Evolutionary conservation across 805 yeast species (phyloP).

Genomic region (Priceomyces castillae): DNA sequence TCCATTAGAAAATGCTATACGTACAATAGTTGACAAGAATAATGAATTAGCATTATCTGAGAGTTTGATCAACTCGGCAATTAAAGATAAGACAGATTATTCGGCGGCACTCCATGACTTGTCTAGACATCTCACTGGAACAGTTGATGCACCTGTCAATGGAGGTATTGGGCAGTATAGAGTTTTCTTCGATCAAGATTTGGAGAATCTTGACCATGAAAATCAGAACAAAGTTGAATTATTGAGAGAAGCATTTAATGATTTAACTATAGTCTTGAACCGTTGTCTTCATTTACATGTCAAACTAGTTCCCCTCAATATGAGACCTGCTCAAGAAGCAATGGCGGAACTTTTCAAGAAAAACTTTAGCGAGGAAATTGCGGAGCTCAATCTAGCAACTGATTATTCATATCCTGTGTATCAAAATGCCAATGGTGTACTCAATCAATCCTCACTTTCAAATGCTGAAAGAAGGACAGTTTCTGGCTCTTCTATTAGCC

Average conservation of each 20-base stretch:
- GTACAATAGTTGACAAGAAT: slow-evolving; percentile 62
- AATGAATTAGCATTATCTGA: slow-evolving; percentile 71
- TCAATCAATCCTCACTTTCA: slow-evolving; percentile 12
- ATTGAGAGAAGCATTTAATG: slow-evolving; percentile 57
- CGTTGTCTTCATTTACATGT: slow-evolving; percentile 71
- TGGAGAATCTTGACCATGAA: slow-evolving; percentile 25
- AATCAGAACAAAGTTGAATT: slow-evolving; percentile 29
- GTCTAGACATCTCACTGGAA: slow-evolving; percentile 73
- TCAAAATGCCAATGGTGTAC: slow-evolving; percentile 18
- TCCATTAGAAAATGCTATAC: slow-evolving; percentile 81
- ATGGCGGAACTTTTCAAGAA: slow-evolving; percentile 59
- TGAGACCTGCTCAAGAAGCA: slow-evolving; percentile 65
- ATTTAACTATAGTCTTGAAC: slow-evolving; percentile 61
- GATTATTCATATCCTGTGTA: slow-evolving; percentile 28
- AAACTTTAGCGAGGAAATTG: slow-evolving; percentile 69
- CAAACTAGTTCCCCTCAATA: slow-evolving; percentile 51
- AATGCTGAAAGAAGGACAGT: slow-evolving; percentile 5
- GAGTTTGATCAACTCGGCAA: slow-evolving; percentile 50
- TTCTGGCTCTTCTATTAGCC: slow-evolving; percentile 3
- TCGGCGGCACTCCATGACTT: slow-evolving; percentile 56
- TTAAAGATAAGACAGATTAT: slow-evolving; percentile 50
- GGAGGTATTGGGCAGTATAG: slow-evolving; percentile 89
- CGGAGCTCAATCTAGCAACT: slow-evolving; percentile 33
- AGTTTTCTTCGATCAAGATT: slow-evolving; percentile 52
- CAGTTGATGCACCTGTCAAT: slow-evolving; percentile 89